Conservation (phyloP, 768 basidiomycete species). For the Calocera cornea region DNA sequence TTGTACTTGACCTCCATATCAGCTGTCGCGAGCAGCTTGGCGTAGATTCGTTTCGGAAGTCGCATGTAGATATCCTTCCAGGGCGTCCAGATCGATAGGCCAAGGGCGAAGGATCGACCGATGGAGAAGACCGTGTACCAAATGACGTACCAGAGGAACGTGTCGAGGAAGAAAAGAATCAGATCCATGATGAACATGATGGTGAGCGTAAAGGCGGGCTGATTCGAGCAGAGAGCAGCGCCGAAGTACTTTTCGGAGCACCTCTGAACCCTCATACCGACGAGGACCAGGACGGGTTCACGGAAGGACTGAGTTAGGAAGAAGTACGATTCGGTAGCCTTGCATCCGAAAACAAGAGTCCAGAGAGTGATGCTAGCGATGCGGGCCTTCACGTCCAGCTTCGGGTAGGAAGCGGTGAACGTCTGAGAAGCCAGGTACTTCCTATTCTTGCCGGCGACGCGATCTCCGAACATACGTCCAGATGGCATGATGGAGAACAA, state of each 20-base stretch:
- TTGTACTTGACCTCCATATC: constrained; percentile 99
- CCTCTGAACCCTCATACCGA: constrained; percentile 86
- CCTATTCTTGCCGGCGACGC: constrained; percentile 85
- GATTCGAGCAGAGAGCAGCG: constrained; percentile 69
- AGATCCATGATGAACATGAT: constrained; percentile 99
- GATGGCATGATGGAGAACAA: constrained; percentile 88
- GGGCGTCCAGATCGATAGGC: constrained; percentile 96
- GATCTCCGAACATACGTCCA: constrained; percentile 96
- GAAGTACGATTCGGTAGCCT: constrained; percentile 94
- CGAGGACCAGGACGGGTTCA: constrained; percentile 89
- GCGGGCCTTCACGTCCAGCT: constrained; percentile 48
- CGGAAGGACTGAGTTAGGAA: constrained; percentile 92
- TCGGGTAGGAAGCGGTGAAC: constrained; percentile 90
- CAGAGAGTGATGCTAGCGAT: constrained; percentile 69
- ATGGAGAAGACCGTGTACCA: constrained; percentile 96
- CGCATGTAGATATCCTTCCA: constrained; percentile 97
- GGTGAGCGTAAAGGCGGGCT: constrained; percentile 86
- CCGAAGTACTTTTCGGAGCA: constrained; percentile 84
- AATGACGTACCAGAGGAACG: constrained; percentile 99
- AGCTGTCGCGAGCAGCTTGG: constrained; percentile 81
- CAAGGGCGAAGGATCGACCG: constrained; percentile 73
- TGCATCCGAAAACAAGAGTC: constrained; percentile 90
- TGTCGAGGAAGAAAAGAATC: constrained; percentile 94
- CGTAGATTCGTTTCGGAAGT: constrained; percentile 90
- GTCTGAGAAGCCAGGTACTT: constrained; percentile 98